phyloP scores from a whole-genome alignment of 2,329 filamentous ascomycete genomes.

The Myriosclerotinia curreyana region DNA sequence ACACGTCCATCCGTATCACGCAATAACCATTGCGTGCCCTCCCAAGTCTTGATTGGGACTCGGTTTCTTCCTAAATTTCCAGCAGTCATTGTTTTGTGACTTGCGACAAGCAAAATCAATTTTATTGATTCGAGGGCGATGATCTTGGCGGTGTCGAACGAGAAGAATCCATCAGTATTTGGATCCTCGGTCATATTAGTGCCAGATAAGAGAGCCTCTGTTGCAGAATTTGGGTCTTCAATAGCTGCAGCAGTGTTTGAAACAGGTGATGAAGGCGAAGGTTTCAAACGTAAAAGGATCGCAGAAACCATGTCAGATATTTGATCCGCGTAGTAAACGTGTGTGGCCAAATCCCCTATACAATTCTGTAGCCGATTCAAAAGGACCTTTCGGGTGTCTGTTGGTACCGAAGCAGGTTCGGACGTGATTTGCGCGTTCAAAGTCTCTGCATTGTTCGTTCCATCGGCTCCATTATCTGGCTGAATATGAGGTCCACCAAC shows the following conservation, averaged over 20 bases:
- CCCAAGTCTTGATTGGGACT: constrained; percentile 83
- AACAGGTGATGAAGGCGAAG: constrained; percentile 48
- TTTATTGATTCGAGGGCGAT: constrained; percentile 77
- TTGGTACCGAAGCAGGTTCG: constrained; percentile 49
- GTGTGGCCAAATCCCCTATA: constrained; percentile 87
- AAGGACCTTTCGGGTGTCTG: constrained; percentile 56
- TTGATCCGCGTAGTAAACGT: constrained; percentile 96
- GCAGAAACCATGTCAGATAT: constrained; percentile 90
- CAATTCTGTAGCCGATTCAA: constrained; percentile 72
- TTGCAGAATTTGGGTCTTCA: constrained; percentile 44
- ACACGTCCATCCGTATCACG: constrained; percentile 76
- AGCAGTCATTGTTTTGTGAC: constrained; percentile 58
- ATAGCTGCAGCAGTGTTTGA: constrained; percentile 47
- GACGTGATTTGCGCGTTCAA: constrained; percentile 28
- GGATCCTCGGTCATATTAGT: constrained; percentile 51
- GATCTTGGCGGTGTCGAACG: constrained; percentile 58
- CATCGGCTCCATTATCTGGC: constrained; percentile 31
- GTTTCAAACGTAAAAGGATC: constrained; percentile 75
- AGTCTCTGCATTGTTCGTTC: constrained; percentile 22
- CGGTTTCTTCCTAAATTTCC: constrained; percentile 68
- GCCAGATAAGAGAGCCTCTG: constrained; percentile 47
- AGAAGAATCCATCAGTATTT: constrained; percentile 57
- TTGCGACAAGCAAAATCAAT: constrained; percentile 77
- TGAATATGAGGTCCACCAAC: constrained; percentile 37
- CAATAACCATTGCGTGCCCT: constrained; percentile 92